Conservation (phyloP, 2,329 filamentous ascomycete genomes). For the Exserohilum turcica region DNA sequence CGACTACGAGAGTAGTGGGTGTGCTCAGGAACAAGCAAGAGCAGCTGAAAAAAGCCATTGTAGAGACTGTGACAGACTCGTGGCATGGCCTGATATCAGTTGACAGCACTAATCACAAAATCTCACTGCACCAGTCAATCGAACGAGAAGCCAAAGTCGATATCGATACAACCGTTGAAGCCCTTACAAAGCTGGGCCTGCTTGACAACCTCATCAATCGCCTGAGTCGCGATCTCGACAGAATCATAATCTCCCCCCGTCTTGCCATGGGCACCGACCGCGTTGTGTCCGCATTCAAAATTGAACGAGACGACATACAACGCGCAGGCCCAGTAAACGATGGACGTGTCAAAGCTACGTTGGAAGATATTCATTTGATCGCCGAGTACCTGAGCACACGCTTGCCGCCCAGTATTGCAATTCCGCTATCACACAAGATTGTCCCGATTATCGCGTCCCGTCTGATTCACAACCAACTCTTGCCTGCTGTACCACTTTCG, state of each 20-base stretch:
- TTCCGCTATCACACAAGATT: slow-evolving; percentile 69
- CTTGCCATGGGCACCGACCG: slow-evolving; percentile 51
- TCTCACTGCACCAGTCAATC: slow-evolving; percentile 62
- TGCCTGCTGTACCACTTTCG: slow-evolving; percentile 74
- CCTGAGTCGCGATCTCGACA: slow-evolving; percentile 68
- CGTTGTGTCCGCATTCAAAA: slow-evolving; percentile 36
- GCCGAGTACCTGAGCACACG: slow-evolving; percentile 58
- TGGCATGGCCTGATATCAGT: slow-evolving; percentile 73
- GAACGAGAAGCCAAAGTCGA: slow-evolving; percentile 42
- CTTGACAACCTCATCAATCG: slow-evolving; percentile 59
- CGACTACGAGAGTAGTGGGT: slow-evolving; percentile 65
- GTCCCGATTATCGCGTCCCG: slow-evolving; percentile 70
- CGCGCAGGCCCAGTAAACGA: slow-evolving; percentile 33
- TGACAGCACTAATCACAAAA: slow-evolving; percentile 59
- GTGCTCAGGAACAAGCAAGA: slow-evolving; percentile 69
- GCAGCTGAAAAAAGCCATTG: slow-evolving; percentile 69
- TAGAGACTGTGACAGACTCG: slow-evolving; percentile 68
- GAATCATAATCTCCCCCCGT: slow-evolving; percentile 65
- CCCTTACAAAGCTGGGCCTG: slow-evolving; percentile 43
- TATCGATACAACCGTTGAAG: slow-evolving; percentile 43
- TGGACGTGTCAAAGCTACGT: slow-evolving; percentile 34
- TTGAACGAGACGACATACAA: slow-evolving; percentile 45
- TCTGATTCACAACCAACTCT: slow-evolving; percentile 75
- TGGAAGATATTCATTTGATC: slow-evolving; percentile 46
- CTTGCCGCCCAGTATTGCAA: slow-evolving; percentile 56